Conservation (phyloP, 2,329 filamentous ascomycete species). For the Tolypocladium endophyticum region DNA sequence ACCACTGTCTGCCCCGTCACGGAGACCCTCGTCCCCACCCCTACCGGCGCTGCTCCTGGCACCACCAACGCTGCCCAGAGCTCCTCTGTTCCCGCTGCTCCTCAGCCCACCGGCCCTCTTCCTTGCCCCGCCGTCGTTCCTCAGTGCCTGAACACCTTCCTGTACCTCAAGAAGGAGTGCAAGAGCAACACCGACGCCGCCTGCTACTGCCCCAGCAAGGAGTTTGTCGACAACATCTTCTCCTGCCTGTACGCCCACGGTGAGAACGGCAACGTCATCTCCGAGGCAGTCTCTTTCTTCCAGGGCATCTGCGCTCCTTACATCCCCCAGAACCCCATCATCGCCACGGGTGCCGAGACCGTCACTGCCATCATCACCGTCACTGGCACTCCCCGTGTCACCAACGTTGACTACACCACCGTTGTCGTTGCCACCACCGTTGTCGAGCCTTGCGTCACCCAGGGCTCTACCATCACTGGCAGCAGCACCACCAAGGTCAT, state of each 20-base stretch:
- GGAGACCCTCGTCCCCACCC: conserved; percentile 28
- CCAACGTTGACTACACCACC: conserved; percentile 38
- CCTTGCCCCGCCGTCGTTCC: conserved; percentile 66
- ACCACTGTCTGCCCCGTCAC: conserved; percentile 54
- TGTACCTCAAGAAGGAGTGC: conserved; percentile 59
- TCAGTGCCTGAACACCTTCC: conserved; percentile 85
- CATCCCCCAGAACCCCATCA: conserved; percentile 68
- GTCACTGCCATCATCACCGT: conserved; percentile 51
- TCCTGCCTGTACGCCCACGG: conserved; percentile 72
- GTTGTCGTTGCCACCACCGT: conserved; percentile 37
- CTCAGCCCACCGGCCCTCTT: conserved; percentile 25
- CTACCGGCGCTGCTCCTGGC: background rate
- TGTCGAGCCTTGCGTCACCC: conserved; percentile 20
- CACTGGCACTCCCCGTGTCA: conserved; percentile 39
- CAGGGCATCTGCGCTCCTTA: conserved; percentile 80
- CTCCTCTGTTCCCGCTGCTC: conserved; percentile 17
- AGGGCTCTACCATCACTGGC: background rate
- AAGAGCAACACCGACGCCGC: conserved; percentile 68
- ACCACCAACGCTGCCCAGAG: background rate
- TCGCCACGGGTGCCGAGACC: conserved; percentile 64
- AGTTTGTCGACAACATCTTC: conserved; percentile 72
- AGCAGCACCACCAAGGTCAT: conserved; percentile 37
- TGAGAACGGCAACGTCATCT: conserved; percentile 52
- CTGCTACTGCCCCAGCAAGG: conserved; percentile 78
- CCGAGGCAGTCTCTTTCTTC: conserved; percentile 69